phyloP scores from a whole-genome alignment of 192 early-diverging fungal species.

The Backusella psychrophila region DNA sequence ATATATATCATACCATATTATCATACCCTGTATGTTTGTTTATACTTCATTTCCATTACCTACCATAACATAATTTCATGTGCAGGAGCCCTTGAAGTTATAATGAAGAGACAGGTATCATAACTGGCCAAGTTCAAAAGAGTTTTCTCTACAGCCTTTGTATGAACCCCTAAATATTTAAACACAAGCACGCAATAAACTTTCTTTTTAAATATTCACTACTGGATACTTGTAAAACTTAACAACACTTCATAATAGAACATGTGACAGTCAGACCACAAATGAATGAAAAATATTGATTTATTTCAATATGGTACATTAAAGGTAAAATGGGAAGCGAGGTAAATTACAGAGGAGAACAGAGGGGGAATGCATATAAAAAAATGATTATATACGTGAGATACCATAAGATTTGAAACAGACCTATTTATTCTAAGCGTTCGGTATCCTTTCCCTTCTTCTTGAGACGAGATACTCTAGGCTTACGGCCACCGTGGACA shows the following conservation, averaged over 20 bases:
- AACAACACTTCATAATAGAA: background rate
- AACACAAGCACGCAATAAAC: background rate
- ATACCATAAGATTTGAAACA: constrained; percentile 4
- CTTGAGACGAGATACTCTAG: constrained; percentile 15
- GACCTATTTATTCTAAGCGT: background rate
- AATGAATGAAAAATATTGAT: constrained; percentile 3
- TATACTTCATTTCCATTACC: background rate
- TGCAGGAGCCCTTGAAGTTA: background rate
- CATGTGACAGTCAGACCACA: constrained; percentile 1
- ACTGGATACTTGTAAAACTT: background rate
- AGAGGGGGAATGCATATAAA: background rate
- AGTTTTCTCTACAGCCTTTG: background rate
- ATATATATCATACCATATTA: background rate
- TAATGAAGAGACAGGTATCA: background rate
- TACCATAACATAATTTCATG: background rate
- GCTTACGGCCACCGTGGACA: constrained; percentile 26
- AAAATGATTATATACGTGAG: background rate
- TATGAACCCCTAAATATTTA: background rate
- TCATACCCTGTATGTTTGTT: background rate
- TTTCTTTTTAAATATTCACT: background rate
- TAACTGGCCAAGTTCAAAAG: background rate
- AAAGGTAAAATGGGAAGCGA: background rate
- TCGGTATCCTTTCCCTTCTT: background rate
- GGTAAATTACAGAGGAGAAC: background rate
- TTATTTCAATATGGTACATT: constrained; percentile 2